These are phyloP conservation scores for Asclepias syriaca DNA, from an alignment of 257 asterid genomes.

Conservation along the genomic window DNA sequence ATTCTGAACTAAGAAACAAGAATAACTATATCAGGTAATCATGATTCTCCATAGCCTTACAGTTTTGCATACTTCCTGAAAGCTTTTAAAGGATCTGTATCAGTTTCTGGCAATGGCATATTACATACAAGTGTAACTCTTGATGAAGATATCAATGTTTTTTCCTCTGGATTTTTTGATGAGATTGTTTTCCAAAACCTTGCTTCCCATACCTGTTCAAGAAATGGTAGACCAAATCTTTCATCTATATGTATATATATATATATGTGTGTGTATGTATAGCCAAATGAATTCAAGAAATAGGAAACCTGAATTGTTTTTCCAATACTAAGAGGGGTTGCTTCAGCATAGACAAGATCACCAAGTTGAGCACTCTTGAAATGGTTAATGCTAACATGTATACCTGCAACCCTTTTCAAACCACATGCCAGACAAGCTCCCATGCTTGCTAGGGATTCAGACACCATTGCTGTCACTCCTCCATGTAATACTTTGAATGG, in stretches of 20 bases:
- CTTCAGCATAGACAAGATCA: constrained; percentile 6
- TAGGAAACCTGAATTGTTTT: constrained; percentile 6
- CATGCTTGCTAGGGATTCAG: constrained; percentile 52
- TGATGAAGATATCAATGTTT: constrained; percentile 6
- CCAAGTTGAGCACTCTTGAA: constrained; percentile 13
- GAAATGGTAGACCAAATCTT: neutral
- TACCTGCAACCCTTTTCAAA: constrained; percentile 43
- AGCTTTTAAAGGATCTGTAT: constrained; percentile 1
- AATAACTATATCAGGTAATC: too few species aligned
- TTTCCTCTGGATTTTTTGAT: neutral
- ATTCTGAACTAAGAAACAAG: neutral
- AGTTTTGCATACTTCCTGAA: constrained; percentile 3
- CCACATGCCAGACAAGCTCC: constrained; percentile 60
- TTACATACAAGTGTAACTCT: constrained; percentile 7
- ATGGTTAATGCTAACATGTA: constrained; percentile 48
- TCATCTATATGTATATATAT: too few species aligned
- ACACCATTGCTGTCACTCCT: constrained; percentile 48
- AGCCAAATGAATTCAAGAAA: neutral
- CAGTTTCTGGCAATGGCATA: neutral
- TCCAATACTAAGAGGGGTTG: constrained; percentile 1
- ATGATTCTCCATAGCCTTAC: neutral
- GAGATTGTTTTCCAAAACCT: constrained; percentile 5
- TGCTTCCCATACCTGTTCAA: constrained; percentile 13
- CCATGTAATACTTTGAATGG: constrained; percentile 52
- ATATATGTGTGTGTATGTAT: too few species aligned